Evolutionary conservation across 1,284 basidiomycete genomes (phyloP), one percentile per base, ranked within the genome.

Genomic region (Cryptococcus sp.): DNA sequence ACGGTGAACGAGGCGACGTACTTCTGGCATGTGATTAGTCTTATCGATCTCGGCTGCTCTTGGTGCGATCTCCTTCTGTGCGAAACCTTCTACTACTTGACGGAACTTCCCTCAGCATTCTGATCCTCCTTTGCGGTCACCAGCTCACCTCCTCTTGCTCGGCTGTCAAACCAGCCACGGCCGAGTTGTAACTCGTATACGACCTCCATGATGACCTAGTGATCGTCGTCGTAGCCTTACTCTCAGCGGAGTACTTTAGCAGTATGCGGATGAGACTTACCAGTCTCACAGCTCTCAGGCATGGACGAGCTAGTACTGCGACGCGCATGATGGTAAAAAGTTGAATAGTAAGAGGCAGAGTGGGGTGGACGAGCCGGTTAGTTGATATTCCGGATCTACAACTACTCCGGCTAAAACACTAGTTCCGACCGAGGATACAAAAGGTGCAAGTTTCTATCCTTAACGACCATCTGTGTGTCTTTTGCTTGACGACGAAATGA

Each of bases 41-140:
- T 80, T 84, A 78, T 94, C 91, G 46, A 91, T 85, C 63, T 90
- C 84, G 45, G 81, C 85, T 4, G 91, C 90, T 55, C 86, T 77
- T 7, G 88, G 91, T 1, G 87, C 86, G 48, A 94, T 78, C 70
- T 90, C 87, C 60, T 80, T 81, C 76, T 86, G 77, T 21, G 88
- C 85, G 64, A 93, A 94, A 47, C 85, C 82, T 22, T 78, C 74
- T 1, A 93, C 83, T 1, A 85, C 86, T 68, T 84, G 82, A 54
- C 87, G 78, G 69, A 94, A 91, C 90, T 93, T 21, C 22, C 10
- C 40, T 25, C n/a, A 48, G 48, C 49, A 49, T 41, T 42, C 23
- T 23, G 21, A 31, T 48, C 5, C 41, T 45, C 16, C 28, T 23
- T 22, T n/a, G n/a, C 10, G 18, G 16, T 46, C 1, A 37, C 43